These are phyloP conservation scores for Yamadazyma paraphyllophila DNA, from an alignment of 805 yeast genomes.

Conservation along the genomic window DNA sequence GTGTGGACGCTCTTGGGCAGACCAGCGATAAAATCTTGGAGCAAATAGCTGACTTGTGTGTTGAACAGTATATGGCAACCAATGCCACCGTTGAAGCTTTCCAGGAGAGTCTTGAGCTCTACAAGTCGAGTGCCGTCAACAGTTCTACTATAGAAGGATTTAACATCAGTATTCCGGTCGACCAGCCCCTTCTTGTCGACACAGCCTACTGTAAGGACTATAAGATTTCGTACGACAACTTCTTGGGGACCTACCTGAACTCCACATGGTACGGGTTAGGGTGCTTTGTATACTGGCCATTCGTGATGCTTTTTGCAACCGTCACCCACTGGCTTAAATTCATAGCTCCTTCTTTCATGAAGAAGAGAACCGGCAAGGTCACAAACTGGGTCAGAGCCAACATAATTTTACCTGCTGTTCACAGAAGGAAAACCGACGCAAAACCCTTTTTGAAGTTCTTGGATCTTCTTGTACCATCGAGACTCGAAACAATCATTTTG, in stretches of 20 bases:
- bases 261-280: slow-evolving; percentile 35
- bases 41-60: slow-evolving; percentile 18
- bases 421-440: slow-evolving; percentile 21
- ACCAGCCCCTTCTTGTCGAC: slow-evolving; percentile 23
- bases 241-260: slow-evolving; percentile 22
- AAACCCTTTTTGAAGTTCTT: slow-evolving; percentile 18
- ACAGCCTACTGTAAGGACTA: not conserved
- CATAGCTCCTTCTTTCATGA: slow-evolving; percentile 37
- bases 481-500: slow-evolving; percentile 33
- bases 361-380: slow-evolving; percentile 26
- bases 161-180: slow-evolving; percentile 19
- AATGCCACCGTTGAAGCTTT: slow-evolving; percentile 20
- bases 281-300: slow-evolving; percentile 48
- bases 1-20: slow-evolving; percentile 11
- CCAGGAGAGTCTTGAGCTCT: slow-evolving; percentile 15
- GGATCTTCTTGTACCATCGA: slow-evolving; percentile 32
- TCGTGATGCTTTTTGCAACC: slow-evolving; percentile 41
- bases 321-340: slow-evolving; percentile 40
- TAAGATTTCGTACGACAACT: slow-evolving; percentile 14
- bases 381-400: slow-evolving; percentile 23
- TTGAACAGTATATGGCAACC: slow-evolving; percentile 13
- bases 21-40: not conserved
- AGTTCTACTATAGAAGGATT: slow-evolving; percentile 21
- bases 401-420: slow-evolving; percentile 28
- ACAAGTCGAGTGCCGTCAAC: slow-evolving; percentile 15